These are phyloP conservation scores for Panellus pusillus DNA, from an alignment of 768 basidiomycete genomes.

Conservation along the genomic window DNA sequence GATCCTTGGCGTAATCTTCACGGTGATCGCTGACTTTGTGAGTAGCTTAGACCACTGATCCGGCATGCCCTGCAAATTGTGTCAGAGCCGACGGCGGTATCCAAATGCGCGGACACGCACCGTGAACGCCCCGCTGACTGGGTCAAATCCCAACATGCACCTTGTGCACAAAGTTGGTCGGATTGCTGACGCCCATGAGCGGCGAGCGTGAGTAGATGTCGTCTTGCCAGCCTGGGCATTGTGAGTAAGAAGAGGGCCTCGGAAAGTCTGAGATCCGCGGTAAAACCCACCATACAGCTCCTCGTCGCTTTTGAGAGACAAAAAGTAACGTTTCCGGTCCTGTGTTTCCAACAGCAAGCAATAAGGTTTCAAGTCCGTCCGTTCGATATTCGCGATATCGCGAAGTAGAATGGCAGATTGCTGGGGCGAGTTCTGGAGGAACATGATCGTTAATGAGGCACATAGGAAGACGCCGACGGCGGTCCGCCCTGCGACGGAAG, in stretches of 20 bases:
- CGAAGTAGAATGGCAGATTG: slow-evolving; percentile 66
- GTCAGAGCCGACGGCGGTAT: slow-evolving; percentile 7
- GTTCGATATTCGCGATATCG: slow-evolving; percentile 85
- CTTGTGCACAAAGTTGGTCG: slow-evolving; percentile 98
- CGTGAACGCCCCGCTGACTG: slow-evolving; percentile 90
- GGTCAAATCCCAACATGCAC: slow-evolving; percentile 98
- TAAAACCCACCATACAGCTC: slow-evolving; percentile 73
- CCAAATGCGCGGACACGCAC: slow-evolving; percentile 46
- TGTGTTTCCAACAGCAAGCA: slow-evolving; percentile 86
- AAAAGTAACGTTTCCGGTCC: slow-evolving; percentile 69
- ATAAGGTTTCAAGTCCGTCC: slow-evolving; percentile 93
- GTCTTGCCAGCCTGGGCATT: slow-evolving; percentile 76
- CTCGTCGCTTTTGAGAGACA: slow-evolving; percentile 89
- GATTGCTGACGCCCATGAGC: slow-evolving; percentile 89
- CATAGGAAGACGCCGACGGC: not conserved
- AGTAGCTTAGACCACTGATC: slow-evolving; percentile 98
- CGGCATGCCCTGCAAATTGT: slow-evolving; percentile 73
- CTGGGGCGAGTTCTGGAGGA: slow-evolving; percentile 46
- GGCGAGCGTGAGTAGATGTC: slow-evolving; percentile 93
- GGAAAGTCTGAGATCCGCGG: not conserved
- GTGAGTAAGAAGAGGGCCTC: not conserved
- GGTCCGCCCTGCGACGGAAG: too few relatives aligned
- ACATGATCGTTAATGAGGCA: not conserved
- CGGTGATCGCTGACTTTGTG: slow-evolving; percentile 97
- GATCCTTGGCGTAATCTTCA: slow-evolving; percentile 96